Percentiles rank a stretch among this genome's conserved stretches.
phyloP scores from a whole-genome alignment of 441 rosid genomes.

The Adansonia grandidieri region DNA sequence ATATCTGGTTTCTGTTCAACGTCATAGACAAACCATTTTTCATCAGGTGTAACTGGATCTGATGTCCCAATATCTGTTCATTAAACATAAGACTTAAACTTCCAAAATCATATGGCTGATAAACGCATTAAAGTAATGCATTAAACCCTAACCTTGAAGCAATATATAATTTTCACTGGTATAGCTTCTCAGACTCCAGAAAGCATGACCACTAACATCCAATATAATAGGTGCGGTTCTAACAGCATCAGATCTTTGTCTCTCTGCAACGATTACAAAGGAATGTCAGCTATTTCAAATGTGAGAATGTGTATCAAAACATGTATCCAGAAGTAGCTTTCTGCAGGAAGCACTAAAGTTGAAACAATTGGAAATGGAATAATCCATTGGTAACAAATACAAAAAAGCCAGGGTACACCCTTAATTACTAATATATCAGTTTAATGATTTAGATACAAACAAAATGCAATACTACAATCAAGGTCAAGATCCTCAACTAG shows the following conservation, averaged over 20 bases:
- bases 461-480: not conserved
- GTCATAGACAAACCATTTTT: constrained; percentile 70
- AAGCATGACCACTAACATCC: constrained; percentile 52
- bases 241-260: constrained; percentile 58
- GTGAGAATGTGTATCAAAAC: not conserved
- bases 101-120: not conserved
- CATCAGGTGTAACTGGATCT: constrained; percentile 42
- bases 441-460: not conserved
- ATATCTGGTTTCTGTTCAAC: constrained; percentile 59
- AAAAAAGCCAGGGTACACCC: not conserved
- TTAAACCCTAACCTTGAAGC: constrained; percentile 66
- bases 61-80: constrained; percentile 51
- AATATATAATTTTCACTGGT: constrained; percentile 47
- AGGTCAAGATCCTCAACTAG: not conserved
- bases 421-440: not conserved
- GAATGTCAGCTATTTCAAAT: constrained; percentile 13
- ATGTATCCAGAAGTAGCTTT: not conserved
- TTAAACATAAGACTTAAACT: constrained; percentile 9
- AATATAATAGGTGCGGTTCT: constrained; percentile 58
- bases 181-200: constrained; percentile 67
- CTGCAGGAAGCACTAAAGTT: constrained; percentile 8
- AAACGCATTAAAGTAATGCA: constrained; percentile 16
- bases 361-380: not conserved
- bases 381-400: not conserved
- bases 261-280: constrained; percentile 38